phyloP scores from a whole-genome alignment of 1,139 yeast genomes.

The Yamadazyma jaroonii region DNA sequence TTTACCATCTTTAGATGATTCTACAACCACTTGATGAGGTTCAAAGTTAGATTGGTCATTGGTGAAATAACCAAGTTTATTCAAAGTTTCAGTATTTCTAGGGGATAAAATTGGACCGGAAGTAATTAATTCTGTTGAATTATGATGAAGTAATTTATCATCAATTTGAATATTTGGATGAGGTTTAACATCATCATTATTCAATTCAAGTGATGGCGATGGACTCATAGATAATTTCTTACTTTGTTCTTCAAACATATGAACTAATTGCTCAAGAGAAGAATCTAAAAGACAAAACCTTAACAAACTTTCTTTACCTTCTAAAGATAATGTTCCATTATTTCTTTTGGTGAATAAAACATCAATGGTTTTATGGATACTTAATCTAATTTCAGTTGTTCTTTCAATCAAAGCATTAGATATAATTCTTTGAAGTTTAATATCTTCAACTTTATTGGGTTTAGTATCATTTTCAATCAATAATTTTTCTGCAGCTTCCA shows the following conservation, averaged over 20 bases:
- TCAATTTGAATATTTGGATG: neutral
- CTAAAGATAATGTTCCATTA: conserved; percentile 36
- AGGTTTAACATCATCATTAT: neutral
- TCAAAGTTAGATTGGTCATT: conserved; percentile 30
- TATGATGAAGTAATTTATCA: conserved; percentile 41
- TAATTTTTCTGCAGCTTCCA: conserved; percentile 65
- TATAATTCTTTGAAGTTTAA: conserved; percentile 38
- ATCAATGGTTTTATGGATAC: conserved; percentile 42
- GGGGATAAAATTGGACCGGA: conserved; percentile 58
- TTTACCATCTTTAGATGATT: conserved; percentile 52
- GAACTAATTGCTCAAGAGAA: conserved; percentile 41
- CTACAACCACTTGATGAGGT: conserved; percentile 72
- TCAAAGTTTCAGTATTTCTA: conserved; percentile 22
- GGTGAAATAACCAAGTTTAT: conserved; percentile 23
- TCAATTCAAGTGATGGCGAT: conserved; percentile 19
- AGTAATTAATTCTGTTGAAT: conserved; percentile 49
- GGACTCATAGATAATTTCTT: conserved; percentile 21
- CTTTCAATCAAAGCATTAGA: conserved; percentile 44
- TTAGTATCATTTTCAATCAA: conserved; percentile 38
- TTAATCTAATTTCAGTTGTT: conserved; percentile 39
- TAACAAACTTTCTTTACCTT: conserved; percentile 43
- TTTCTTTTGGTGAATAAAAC: conserved; percentile 35
- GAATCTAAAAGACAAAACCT: conserved; percentile 45
- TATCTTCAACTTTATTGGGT: conserved; percentile 30
- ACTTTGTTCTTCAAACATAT: conserved; percentile 44